phyloP scores from a whole-genome alignment of 2,329 filamentous ascomycete genomes.

The Trichoderma pleuroti region DNA sequence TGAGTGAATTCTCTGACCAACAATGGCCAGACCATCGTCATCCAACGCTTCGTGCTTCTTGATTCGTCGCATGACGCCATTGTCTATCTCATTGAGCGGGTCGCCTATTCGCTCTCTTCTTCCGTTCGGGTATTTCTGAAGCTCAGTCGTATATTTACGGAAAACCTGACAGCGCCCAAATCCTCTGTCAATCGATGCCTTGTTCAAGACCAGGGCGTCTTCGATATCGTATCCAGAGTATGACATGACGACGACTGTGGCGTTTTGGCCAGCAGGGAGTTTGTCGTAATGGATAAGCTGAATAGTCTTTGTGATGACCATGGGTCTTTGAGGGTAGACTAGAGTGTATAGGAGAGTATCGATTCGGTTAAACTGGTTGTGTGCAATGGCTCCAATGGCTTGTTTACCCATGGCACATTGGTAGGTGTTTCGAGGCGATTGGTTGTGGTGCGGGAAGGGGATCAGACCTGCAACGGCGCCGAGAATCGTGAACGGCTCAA shows the following conservation, averaged over 20 bases:
- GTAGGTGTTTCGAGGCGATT: constrained; percentile 97
- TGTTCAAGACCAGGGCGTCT: constrained; percentile 94
- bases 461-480: constrained; percentile 95
- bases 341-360: constrained; percentile 94
- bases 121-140: constrained; percentile 87
- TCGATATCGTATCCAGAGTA: constrained; percentile 99
- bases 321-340: constrained; percentile 94
- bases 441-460: constrained; percentile 97
- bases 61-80: constrained; percentile 58
- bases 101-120: constrained; percentile 64
- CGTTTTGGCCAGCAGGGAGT: constrained; percentile 92
- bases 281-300: constrained; percentile 97
- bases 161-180: constrained; percentile 98
- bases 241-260: constrained; percentile 97
- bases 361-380: constrained; percentile 96
- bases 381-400: constrained; percentile 96
- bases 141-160: constrained; percentile 81
- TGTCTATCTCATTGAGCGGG: constrained; percentile 51
- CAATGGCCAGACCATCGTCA: constrained; percentile 81
- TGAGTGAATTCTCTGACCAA: constrained; percentile 72
- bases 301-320: constrained; percentile 96
- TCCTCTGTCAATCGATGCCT: constrained; percentile 88
- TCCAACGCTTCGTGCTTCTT: constrained; percentile 73
- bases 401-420: constrained; percentile 99
- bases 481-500: constrained; percentile 95